Evolutionary conservation across 1,284 basidiomycete genomes (phyloP).

Genomic region (Ganoderma multipileum): DNA sequence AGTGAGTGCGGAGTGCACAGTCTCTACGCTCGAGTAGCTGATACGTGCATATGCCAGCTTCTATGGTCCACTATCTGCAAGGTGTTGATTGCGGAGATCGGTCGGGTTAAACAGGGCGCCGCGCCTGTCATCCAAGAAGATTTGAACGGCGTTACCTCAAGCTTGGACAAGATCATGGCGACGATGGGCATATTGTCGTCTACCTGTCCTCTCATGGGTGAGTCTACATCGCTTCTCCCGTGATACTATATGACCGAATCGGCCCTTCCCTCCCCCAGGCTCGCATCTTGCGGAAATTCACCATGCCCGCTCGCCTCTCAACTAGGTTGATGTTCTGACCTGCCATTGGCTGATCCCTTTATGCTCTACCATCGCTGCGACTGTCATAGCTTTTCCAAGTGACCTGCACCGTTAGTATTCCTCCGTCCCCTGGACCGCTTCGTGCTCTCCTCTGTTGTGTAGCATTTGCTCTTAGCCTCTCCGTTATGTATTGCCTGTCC

Average conservation of each 20-base stretch:
- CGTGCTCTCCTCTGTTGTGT: background rate
- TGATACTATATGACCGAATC: background rate
- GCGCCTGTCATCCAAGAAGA: constrained; percentile 19
- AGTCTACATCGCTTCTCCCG: background rate
- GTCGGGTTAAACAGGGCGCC: constrained; percentile 10
- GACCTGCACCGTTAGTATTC: background rate
- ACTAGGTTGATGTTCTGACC: background rate
- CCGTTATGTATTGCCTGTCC: background rate
- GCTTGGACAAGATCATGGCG: constrained; percentile 23
- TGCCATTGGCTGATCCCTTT: background rate
- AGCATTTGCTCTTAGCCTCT: background rate
- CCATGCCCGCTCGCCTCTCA: constrained; percentile 9
- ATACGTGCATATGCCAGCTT: constrained; percentile 15
- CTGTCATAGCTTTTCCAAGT: background rate
- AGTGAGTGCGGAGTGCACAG: constrained; percentile 21
- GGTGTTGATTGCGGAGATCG: constrained; percentile 19
- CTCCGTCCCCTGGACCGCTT: background rate
- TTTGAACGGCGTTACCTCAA: constrained; percentile 7
- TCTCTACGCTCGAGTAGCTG: background rate
- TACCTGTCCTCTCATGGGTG: constrained; percentile 25
- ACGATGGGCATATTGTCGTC: constrained; percentile 20
- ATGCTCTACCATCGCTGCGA: background rate
- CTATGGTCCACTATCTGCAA: constrained; percentile 26
- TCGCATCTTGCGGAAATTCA: constrained; percentile 19
- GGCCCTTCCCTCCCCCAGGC: background rate